Evolutionary conservation across 192 early-diverging fungal genomes (phyloP).

Genomic region (Rhizophagus sp.): DNA sequence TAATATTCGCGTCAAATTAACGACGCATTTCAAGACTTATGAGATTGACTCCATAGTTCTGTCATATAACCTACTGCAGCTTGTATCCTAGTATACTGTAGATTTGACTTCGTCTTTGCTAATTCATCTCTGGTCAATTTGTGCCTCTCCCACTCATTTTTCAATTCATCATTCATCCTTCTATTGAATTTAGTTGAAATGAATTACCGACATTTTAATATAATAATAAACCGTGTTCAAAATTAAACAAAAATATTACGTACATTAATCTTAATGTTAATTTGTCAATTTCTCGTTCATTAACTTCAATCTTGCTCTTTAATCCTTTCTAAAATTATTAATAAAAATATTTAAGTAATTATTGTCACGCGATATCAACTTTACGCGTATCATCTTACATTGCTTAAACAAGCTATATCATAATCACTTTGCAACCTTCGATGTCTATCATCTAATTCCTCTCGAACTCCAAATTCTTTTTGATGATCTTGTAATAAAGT

Average conservation of each 20-base stretch:
- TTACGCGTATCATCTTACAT: background rate
- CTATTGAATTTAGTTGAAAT: slow-evolving; percentile 15
- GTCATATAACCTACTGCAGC: slow-evolving; percentile 42
- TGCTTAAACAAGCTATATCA: slow-evolving; percentile 1
- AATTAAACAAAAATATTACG: background rate
- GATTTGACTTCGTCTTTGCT: slow-evolving; percentile 47
- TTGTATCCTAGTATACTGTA: slow-evolving; percentile 53
- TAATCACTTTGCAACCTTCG: slow-evolving; percentile 29
- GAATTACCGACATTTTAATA: background rate
- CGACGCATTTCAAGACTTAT: too few relatives aligned
- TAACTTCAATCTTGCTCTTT: slow-evolving; percentile 8
- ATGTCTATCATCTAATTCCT: slow-evolving; percentile 33
- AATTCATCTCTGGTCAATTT: slow-evolving; percentile 50
- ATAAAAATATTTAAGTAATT: background rate
- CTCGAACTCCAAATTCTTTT: slow-evolving; percentile 34
- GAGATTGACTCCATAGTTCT: too few relatives aligned
- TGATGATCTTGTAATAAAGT: slow-evolving; percentile 77
- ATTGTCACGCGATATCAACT: background rate
- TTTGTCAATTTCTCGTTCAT: slow-evolving; percentile 30
- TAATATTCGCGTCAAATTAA: too few relatives aligned
- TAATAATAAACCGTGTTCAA: background rate
- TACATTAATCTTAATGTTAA: background rate
- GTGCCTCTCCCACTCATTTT: slow-evolving; percentile 35
- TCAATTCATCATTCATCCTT: slow-evolving; percentile 33
- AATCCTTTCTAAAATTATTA: slow-evolving; percentile 19